Evolutionary conservation across 1,139 yeast species (phyloP).

Genomic region (Ogataea hybrid): DNA sequence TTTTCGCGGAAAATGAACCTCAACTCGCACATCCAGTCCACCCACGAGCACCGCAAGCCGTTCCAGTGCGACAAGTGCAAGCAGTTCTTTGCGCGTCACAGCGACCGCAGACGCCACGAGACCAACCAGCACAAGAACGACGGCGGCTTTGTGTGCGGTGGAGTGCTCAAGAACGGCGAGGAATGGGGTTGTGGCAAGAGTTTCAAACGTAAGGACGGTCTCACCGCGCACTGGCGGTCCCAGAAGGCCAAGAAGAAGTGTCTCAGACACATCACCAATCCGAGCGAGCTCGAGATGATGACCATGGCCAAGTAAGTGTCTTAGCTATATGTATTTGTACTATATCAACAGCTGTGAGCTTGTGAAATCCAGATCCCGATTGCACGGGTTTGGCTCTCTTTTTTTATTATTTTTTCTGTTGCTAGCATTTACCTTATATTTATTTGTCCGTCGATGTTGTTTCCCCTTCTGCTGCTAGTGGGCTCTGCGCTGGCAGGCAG

Average conservation of each 20-base stretch:
- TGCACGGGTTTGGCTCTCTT: not conserved
- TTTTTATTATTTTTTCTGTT: not conserved
- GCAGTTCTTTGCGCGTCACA: constrained; percentile 31
- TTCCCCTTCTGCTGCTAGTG: not conserved
- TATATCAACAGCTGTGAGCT: not conserved
- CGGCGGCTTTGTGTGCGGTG: constrained; percentile 29
- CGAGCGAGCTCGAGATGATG: constrained; percentile 13
- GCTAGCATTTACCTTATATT: not conserved
- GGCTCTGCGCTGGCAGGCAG: constrained; percentile 16
- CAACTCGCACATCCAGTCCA: constrained; percentile 31
- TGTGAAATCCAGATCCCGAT: constrained; percentile 1
- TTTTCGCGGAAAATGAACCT: constrained; percentile 33
- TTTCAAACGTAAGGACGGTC: constrained; percentile 34
- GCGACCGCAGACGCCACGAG: constrained; percentile 33
- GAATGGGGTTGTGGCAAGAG: constrained; percentile 34
- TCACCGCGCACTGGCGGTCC: constrained; percentile 34
- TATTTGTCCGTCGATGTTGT: constrained; percentile 1
- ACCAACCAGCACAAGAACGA: constrained; percentile 29
- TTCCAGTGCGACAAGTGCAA: constrained; percentile 29
- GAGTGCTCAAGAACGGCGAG: constrained; percentile 27
- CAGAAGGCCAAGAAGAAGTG: constrained; percentile 33
- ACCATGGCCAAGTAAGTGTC: constrained; percentile 6
- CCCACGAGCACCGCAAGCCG: constrained; percentile 32
- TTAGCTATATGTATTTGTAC: constrained; percentile 8
- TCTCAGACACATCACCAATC: constrained; percentile 19